A percentile compares a stretch with the other conserved stretches of the same genome.
These are phyloP conservation scores for Fusarium coffeatum DNA, from an alignment of 2,329 filamentous ascomycete species.

Conservation along the genomic window DNA sequence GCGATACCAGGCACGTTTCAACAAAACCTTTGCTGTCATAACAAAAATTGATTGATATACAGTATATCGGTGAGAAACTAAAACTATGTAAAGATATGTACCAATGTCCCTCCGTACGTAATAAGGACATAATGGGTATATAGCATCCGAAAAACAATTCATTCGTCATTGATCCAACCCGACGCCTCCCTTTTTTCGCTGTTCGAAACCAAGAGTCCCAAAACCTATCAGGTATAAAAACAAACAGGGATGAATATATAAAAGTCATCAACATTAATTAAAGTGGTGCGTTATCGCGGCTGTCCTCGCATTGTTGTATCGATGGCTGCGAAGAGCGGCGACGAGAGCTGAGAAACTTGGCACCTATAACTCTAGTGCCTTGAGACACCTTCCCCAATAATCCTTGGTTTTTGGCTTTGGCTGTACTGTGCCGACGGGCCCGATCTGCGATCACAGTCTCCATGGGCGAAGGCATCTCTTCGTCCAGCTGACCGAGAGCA, in stretches of 20 bases:
- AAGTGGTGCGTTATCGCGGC: conserved; percentile 18
- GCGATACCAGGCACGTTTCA: conserved; percentile 26
- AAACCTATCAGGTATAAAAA: conserved; percentile 23
- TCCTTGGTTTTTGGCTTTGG: conserved; percentile 34
- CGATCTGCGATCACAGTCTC: conserved; percentile 28
- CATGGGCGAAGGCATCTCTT: conserved; percentile 38
- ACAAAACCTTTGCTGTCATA: conserved; percentile 24
- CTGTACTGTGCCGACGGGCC: conserved; percentile 26
- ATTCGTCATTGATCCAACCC: conserved; percentile 33
- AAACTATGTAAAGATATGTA: conserved; percentile 34
- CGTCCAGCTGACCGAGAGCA: conserved; percentile 30
- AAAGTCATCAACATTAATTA: conserved; percentile 37
- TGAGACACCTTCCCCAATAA: conserved; percentile 45
- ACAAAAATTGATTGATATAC: conserved; percentile 6
- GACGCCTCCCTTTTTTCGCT: conserved; percentile 37
- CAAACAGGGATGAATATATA: conserved; percentile 11
- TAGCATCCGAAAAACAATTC: conserved; percentile 29
- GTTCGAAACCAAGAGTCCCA: conserved; percentile 25
- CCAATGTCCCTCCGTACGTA: conserved; percentile 32
- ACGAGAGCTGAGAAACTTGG: conserved; percentile 44
- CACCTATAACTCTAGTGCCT: conserved; percentile 40
- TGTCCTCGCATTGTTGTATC: conserved; percentile 49
- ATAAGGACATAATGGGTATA: conserved; percentile 40
- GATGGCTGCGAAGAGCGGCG: conserved; percentile 49
- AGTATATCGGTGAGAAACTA: conserved; percentile 20